phyloP scores from a whole-genome alignment of 257 asterid species.

The Penstemon davidsonii region DNA sequence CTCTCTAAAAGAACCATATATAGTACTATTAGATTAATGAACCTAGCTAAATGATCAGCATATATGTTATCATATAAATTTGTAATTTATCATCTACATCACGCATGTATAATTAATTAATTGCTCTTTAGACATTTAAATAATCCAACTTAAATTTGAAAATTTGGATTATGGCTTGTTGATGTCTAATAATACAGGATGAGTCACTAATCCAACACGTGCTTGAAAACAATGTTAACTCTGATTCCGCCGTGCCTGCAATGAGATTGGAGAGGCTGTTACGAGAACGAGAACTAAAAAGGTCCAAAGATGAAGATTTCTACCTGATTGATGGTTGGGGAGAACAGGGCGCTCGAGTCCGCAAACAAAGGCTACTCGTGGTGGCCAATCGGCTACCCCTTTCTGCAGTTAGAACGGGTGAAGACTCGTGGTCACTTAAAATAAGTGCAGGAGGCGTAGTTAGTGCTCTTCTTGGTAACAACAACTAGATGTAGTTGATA shows the following conservation, averaged over 20 bases:
- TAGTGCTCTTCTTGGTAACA: slow-evolving; percentile 85
- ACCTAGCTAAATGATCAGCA: no score
- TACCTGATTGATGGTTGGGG: slow-evolving; percentile 39
- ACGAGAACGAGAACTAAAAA: slow-evolving; percentile 69
- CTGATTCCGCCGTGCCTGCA: slow-evolving; percentile 42
- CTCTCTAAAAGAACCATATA: no score
- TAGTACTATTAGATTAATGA: no score
- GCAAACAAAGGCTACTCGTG: slow-evolving; percentile 66
- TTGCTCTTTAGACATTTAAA: not conserved
- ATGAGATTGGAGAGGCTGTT: slow-evolving; percentile 74
- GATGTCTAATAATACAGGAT: slow-evolving; percentile 36
- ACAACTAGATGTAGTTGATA: slow-evolving; percentile 18
- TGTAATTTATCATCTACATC: not conserved
- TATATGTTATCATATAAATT: no score
- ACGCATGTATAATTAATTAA: not conserved
- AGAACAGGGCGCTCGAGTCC: slow-evolving; percentile 45
- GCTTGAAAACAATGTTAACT: slow-evolving; percentile 38
- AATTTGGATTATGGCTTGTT: no score
- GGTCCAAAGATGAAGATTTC: slow-evolving; percentile 40
- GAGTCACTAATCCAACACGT: slow-evolving; percentile 36
- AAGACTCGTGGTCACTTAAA: slow-evolving; percentile 78
- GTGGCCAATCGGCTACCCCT: slow-evolving; percentile 93
- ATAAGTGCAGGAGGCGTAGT: slow-evolving; percentile 87
- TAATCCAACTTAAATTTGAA: not conserved
- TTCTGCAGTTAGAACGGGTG: slow-evolving; percentile 75